Conservation (phyloP, 148 eudicot species). For the Simmondsia chinensis region DNA sequence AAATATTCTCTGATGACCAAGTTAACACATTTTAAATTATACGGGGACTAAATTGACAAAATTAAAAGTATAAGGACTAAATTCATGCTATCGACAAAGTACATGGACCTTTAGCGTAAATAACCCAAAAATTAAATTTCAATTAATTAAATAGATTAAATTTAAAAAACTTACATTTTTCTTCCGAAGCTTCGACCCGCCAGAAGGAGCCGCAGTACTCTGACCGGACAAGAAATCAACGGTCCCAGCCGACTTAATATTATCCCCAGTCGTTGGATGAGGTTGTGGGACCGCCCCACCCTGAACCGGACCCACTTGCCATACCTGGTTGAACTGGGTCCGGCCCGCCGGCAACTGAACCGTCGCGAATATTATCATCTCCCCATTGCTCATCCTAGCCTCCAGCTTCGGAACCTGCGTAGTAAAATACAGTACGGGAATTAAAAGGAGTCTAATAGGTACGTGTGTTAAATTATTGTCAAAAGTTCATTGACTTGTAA, state of each 20-base stretch:
- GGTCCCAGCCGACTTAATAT: slow-evolving; percentile 23
- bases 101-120: background rate
- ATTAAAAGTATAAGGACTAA: background rate
- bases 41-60: no score
- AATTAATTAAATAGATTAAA: background rate
- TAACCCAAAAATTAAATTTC: background rate
- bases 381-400: slow-evolving; percentile 21
- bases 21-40: no score
- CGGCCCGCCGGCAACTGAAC: slow-evolving; percentile 32
- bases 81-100: background rate
- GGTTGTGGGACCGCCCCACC: slow-evolving; percentile 1
- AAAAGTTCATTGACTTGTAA: no score
- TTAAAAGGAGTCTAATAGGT: no score
- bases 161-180: slow-evolving; percentile 24
- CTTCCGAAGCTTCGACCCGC: slow-evolving; percentile 5
- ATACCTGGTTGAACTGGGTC: slow-evolving; percentile 56
- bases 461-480: background rate
- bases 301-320: slow-evolving; percentile 64
- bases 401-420: slow-evolving; percentile 23
- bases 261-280: slow-evolving; percentile 18
- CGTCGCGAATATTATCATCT: slow-evolving; percentile 63
- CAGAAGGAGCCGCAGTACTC: slow-evolving; percentile 6
- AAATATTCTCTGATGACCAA: no score
- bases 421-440: background rate
- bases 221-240: slow-evolving; percentile 45